phyloP scores from a whole-genome alignment of 148 eudicot genomes.

The Vaccinium vitisidaea region DNA sequence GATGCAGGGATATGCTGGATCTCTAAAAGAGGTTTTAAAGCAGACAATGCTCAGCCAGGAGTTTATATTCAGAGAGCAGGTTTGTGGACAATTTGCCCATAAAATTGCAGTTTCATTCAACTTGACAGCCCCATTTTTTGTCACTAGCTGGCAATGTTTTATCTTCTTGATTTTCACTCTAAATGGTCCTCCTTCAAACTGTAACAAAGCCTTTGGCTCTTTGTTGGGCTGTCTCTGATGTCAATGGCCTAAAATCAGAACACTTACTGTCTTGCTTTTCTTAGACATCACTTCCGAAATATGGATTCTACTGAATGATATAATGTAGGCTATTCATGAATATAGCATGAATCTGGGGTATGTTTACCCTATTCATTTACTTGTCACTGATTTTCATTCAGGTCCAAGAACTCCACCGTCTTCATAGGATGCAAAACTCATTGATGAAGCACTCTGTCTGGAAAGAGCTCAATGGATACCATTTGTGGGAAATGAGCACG shows the following conservation, averaged over 20 bases:
- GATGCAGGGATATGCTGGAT: constrained; percentile 24
- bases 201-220: constrained; percentile 1
- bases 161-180: constrained; percentile 4
- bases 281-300: neutral
- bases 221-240: neutral
- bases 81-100: constrained; percentile 13
- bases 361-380: neutral
- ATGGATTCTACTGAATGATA: neutral
- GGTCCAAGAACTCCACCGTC: constrained; percentile 59
- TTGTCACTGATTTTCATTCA: constrained; percentile 24
- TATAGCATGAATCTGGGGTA: neutral
- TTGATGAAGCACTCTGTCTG: constrained; percentile 35
- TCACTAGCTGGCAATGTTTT: neutral
- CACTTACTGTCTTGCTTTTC: neutral
- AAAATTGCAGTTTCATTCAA: neutral
- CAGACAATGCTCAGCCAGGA: constrained; percentile 60
- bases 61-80: constrained; percentile 54
- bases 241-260: neutral
- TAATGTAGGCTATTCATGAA: neutral
- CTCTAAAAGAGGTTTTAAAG: constrained; percentile 37
- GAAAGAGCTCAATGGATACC: constrained; percentile 24
- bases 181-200: neutral
- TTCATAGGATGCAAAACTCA: constrained; percentile 41
- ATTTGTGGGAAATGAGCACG: constrained; percentile 17
- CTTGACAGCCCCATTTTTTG: neutral